Percentiles rank a stretch among this genome's conserved stretches.
These are phyloP conservation scores for Sclerospora graminicola DNA, from an alignment of 352 stramenopile genomes.

Conservation along the genomic window DNA sequence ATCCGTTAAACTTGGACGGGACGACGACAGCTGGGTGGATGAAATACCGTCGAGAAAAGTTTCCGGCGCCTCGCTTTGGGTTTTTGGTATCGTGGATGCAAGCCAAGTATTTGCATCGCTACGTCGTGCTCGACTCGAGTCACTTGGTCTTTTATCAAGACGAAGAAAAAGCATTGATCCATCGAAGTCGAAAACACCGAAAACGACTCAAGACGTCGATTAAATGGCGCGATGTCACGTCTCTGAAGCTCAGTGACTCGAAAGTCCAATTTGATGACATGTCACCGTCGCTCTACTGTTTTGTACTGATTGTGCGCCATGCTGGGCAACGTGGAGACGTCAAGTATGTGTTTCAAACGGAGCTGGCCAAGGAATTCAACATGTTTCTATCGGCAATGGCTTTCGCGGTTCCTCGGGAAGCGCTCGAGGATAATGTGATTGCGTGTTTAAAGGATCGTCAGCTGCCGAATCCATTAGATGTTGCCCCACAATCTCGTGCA, in stretches of 20 bases:
- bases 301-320: slow-evolving; percentile 55
- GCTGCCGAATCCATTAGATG: slow-evolving; percentile 44
- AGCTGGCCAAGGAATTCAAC: slow-evolving; percentile 66
- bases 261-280: slow-evolving; percentile 82
- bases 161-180: slow-evolving; percentile 67
- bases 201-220: slow-evolving; percentile 77
- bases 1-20: slow-evolving; percentile 63
- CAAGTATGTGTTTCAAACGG: slow-evolving; percentile 78
- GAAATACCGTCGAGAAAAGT: slow-evolving; percentile 67
- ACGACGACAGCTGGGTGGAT: slow-evolving; percentile 76
- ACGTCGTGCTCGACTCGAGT: slow-evolving; percentile 63
- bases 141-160: slow-evolving; percentile 77
- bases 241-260: slow-evolving; percentile 43
- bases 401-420: slow-evolving; percentile 51
- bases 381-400: slow-evolving; percentile 61
- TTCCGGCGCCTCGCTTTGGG: slow-evolving; percentile 34
- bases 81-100: slow-evolving; percentile 57
- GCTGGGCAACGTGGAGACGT: slow-evolving; percentile 34
- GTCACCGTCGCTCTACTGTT: slow-evolving; percentile 72
- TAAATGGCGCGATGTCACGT: slow-evolving; percentile 53
- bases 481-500: slow-evolving; percentile 11
- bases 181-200: slow-evolving; percentile 60
- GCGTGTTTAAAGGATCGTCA: slow-evolving; percentile 49
- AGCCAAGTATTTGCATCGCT: slow-evolving; percentile 71
- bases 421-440: slow-evolving; percentile 55